phyloP scores from a whole-genome alignment of 257 asterid genomes.

The Nicotiana undulata region DNA sequence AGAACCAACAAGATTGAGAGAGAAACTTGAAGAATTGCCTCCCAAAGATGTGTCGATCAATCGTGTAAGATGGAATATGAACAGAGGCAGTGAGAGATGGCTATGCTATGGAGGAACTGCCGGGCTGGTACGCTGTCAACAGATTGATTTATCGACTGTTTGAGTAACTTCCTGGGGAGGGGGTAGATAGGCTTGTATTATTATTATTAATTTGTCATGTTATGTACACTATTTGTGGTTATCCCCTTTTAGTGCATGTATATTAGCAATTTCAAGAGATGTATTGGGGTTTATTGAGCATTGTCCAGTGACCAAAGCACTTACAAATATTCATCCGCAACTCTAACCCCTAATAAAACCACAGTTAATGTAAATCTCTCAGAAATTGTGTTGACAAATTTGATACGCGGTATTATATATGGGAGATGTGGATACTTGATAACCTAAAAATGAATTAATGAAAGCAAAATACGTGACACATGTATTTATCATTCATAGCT shows the following conservation, averaged over 20 bases:
- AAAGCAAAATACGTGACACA: no score
- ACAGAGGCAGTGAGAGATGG: constrained; percentile 81
- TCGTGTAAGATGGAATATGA: constrained; percentile 77
- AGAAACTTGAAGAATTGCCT: constrained; percentile 37
- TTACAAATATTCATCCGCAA: no score
- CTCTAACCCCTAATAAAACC: no score
- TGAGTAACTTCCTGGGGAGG: not conserved
- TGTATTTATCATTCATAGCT: no score
- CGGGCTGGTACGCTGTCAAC: constrained; percentile 72
- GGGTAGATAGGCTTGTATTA: not conserved
- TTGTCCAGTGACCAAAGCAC: not conserved
- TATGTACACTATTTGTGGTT: not conserved
- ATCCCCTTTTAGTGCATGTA: not conserved
- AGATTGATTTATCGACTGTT: constrained; percentile 20
- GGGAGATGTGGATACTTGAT: no score
- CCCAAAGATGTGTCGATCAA: constrained; percentile 64
- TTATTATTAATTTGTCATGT: not conserved
- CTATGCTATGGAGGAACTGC: constrained; percentile 90
- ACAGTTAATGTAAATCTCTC: no score
- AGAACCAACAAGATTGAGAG: not conserved
- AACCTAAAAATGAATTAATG: no score
- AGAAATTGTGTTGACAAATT: no score
- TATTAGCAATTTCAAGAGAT: not conserved
- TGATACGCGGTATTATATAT: no score
- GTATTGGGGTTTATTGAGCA: not conserved